These are phyloP conservation scores for Balakata baccata DNA, from an alignment of 345 rosid genomes.

Conservation along the genomic window DNA sequence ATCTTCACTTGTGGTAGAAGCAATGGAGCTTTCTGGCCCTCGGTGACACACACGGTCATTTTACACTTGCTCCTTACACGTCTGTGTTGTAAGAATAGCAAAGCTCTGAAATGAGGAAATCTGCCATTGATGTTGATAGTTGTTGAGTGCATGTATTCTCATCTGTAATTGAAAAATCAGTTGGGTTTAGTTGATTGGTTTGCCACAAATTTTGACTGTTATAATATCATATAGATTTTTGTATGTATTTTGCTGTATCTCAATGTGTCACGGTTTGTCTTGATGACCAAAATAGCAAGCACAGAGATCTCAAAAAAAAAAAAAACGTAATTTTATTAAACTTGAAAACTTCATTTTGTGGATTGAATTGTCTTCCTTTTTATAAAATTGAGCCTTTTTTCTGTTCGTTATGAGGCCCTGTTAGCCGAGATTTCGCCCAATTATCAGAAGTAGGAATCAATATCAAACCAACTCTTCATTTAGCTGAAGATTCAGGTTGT, in stretches of 20 bases:
- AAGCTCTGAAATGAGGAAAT: constrained; percentile 15
- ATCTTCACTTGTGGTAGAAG: constrained; percentile 84
- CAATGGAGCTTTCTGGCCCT: constrained; percentile 97
- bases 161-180: constrained; percentile 36
- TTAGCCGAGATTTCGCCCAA: no score
- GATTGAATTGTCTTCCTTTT: no score
- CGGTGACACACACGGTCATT: constrained; percentile 41
- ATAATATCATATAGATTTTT: not conserved
- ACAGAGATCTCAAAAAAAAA: no score
- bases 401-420: no score
- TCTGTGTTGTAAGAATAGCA: not conserved
- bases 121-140: constrained; percentile 30
- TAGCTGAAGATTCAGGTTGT: no score
- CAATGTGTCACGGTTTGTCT: not conserved
- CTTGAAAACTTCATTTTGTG: no score
- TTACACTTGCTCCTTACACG: not conserved
- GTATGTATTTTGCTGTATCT: not conserved
- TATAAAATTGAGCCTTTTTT: no score
- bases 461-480: no score
- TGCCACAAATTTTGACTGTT: constrained; percentile 8
- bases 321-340: no score
- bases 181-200: constrained; percentile 7
- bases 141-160: constrained; percentile 43
- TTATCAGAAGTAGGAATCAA: no score
- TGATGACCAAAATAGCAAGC: not conserved